Evolutionary conservation across 1,139 yeast species (phyloP).

Genomic region (Hyphopichia buzzinii): DNA sequence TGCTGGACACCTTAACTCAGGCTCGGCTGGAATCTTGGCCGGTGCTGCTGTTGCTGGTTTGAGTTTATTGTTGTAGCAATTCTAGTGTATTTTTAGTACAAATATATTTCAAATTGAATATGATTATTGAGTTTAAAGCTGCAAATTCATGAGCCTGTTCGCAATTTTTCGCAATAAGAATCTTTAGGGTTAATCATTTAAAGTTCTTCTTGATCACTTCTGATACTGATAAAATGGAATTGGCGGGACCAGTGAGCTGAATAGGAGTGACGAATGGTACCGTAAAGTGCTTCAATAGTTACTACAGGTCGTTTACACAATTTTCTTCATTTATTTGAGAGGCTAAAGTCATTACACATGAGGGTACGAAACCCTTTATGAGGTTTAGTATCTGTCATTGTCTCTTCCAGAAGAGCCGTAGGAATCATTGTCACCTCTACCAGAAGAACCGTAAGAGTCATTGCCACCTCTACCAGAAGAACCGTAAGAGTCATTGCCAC

Average conservation of each 20-base stretch:
- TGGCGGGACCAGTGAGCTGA: too few species aligned
- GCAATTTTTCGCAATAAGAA: neutral
- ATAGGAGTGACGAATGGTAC: too few species aligned
- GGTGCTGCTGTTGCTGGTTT: constrained; percentile 13
- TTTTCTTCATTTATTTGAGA: too few species aligned
- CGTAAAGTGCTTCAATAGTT: too few species aligned
- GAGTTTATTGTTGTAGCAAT: constrained; percentile 6
- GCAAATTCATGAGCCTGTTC: neutral
- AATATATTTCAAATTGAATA: neutral
- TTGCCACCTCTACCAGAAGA: constrained; percentile 11
- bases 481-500: constrained; percentile 14
- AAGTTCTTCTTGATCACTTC: too few species aligned
- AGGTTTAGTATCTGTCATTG: neutral
- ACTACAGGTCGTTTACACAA: too few species aligned
- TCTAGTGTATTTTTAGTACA: neutral
- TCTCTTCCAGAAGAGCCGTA: constrained; percentile 12
- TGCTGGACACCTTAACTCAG: constrained; percentile 10
- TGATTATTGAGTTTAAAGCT: neutral
- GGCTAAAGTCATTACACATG: too few species aligned
- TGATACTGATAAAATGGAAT: too few species aligned
- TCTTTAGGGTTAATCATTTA: too few species aligned
- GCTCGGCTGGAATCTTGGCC: constrained; percentile 15
- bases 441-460: constrained; percentile 20
- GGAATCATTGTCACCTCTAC: constrained; percentile 13
- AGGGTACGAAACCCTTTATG: too few species aligned